Base-by-base conservation (phyloP, 768 basidiomycete genomes). In the Melanogaster broomeanus region DNA sequence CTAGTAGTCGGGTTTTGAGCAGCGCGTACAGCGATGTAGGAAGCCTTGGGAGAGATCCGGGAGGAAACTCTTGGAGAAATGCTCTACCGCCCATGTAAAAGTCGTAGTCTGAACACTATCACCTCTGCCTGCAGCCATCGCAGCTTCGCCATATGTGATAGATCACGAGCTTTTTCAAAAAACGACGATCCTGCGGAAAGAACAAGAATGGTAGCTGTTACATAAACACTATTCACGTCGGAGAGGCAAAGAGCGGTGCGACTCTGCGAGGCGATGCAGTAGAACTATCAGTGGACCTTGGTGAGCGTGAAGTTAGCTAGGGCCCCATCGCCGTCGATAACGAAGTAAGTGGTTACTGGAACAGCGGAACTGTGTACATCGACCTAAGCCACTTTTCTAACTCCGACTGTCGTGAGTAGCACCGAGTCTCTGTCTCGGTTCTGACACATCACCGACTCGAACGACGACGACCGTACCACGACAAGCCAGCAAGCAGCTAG, bases 61-160 rank as follows among this genome's bases (percentile, higher is more conserved):
- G 48, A 9, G 73, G 66, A 3, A 84, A 67, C 15, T 59, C 50
- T 33, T 76, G 67, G 41, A 71, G 67, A 69, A 90, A 89, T 5
- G 87, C 87, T 62, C 77, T 84, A 15, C 88, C 88, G 10, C 87
- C 88, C 88, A 89, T 89, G 53, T 37, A 31, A 11, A 12, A 31
- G 31, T 31, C 34, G 25, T n/a, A n/a, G 18, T 27, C 21, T 15
- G n/a, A 27, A 16, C 28, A 37, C 10, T 42, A 43, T 42, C 41
- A 24, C 13, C n/a, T n/a, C n/a, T n/a, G 3, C 24, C 22, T 34
- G 42, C 27, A 3, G 4, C 12, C 24, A 15, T n/a, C n/a, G 22
- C 22, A 3, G 15, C n/a, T 10, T 25, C 35, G 13, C n/a, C 15
- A 22, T 21, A 9, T 7, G 15, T 12, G 22, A n/a, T n/a, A n/a